A percentile compares a stretch with the other conserved stretches of the same genome.
These are phyloP conservation scores for Musa beccarii DNA, from an alignment of 176 grass and related monocot species.

Conservation along the genomic window DNA sequence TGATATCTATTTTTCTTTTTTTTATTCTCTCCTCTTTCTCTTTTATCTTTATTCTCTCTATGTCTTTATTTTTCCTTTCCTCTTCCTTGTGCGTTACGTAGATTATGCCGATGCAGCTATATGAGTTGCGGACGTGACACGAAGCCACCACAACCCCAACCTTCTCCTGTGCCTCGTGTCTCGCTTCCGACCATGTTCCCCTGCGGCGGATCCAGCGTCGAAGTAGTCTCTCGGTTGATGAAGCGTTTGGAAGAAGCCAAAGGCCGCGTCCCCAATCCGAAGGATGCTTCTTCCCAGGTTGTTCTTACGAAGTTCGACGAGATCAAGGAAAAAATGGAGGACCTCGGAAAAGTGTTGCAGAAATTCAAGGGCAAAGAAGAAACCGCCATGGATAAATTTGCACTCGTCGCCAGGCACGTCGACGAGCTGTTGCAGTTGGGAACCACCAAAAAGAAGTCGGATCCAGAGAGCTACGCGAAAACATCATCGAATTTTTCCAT, in stretches of 20 bases:
- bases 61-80: too few species aligned
- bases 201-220: not conserved
- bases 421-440: not conserved
- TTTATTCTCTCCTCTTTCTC: not conserved
- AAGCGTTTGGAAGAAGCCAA: not conserved
- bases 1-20: not conserved
- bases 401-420: not conserved
- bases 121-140: too few species aligned
- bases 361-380: not conserved
- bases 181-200: not conserved
- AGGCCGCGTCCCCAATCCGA: not conserved
- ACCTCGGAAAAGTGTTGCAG: fast-evolving
- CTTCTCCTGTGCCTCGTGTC: too few species aligned
- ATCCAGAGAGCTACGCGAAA: too few species aligned
- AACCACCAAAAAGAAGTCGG: too few species aligned
- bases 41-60: not conserved
- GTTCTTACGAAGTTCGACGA: not conserved
- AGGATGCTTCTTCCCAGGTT: too few species aligned
- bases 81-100: too few species aligned
- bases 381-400: not conserved
- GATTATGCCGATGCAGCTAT: too few species aligned
- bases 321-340: not conserved
- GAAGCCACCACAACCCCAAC: too few species aligned
- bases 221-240: not conserved
- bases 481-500: too few species aligned